phyloP scores from a whole-genome alignment of 2,329 filamentous ascomycete genomes.

The Botrytis medusae region DNA sequence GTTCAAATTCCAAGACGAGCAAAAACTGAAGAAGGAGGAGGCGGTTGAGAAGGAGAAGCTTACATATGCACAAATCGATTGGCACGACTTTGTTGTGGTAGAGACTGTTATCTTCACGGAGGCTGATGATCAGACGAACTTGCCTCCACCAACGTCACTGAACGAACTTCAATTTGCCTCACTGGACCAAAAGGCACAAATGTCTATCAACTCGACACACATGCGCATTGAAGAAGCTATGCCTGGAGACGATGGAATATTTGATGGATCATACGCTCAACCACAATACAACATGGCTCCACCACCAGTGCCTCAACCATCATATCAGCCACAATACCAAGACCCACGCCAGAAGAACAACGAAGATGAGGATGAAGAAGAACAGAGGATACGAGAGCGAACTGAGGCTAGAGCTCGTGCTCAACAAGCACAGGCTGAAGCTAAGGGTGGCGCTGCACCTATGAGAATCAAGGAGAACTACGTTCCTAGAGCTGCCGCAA shows the following conservation, averaged over 20 bases:
- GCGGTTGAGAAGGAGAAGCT: slow-evolving; percentile 77
- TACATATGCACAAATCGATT: slow-evolving; percentile 84
- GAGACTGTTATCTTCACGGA: slow-evolving; percentile 94
- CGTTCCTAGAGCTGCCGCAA: slow-evolving; percentile 77
- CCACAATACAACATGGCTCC: slow-evolving; percentile 46
- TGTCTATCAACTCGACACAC: slow-evolving; percentile 73
- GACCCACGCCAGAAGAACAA: slow-evolving; percentile 35
- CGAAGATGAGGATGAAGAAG: slow-evolving; percentile 60
- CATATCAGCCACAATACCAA: slow-evolving; percentile 40
- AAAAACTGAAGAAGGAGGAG: slow-evolving; percentile 87
- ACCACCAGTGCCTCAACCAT: slow-evolving; percentile 36
- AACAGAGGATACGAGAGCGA: slow-evolving; percentile 62
- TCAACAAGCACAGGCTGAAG: slow-evolving; percentile 76
- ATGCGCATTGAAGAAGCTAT: slow-evolving; percentile 93
- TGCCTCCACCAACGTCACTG: slow-evolving; percentile 85
- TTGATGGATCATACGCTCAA: slow-evolving; percentile 52
- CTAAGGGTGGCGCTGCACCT: slow-evolving; percentile 63
- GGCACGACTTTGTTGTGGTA: slow-evolving; percentile 95
- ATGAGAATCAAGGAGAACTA: slow-evolving; percentile 96
- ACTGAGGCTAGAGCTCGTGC: slow-evolving; percentile 61
- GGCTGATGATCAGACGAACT: slow-evolving; percentile 77
- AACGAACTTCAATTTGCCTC: slow-evolving; percentile 92
- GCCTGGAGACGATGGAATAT: slow-evolving; percentile 70
- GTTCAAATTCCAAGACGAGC: slow-evolving; percentile 76
- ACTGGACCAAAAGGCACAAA: slow-evolving; percentile 89